Percentiles rank a stretch among this genome's conserved stretches.
Conservation (phyloP, 1,139 yeast genomes). For the Candida albicans region DNA sequence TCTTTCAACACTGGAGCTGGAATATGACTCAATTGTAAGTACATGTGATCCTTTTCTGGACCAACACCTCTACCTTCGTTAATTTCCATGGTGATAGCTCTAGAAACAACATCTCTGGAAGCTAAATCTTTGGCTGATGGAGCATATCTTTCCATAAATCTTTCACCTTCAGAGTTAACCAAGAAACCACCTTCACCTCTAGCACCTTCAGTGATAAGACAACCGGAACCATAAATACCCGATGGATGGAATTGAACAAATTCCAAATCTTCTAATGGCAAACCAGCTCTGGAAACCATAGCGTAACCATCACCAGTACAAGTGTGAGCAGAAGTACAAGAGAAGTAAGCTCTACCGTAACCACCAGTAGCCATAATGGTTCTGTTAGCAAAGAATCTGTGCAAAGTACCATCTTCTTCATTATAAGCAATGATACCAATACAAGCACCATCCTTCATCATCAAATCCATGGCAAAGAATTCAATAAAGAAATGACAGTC, state of each 20-base stretch:
- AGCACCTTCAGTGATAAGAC: conserved; percentile 98
- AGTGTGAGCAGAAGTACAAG: conserved; percentile 98
- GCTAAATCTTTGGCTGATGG: conserved; percentile 99
- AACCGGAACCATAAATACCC: conserved; percentile 98
- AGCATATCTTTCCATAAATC: conserved; percentile 99
- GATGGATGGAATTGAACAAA: conserved; percentile 99
- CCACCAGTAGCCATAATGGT: conserved; percentile 99
- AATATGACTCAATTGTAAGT: conserved; percentile 88
- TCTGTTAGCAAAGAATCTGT: conserved; percentile 95
- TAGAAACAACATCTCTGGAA: conserved; percentile 96
- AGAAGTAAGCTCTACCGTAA: conserved; percentile 97
- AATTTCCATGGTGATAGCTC: conserved; percentile 98
- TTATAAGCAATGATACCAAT: conserved; percentile 97
- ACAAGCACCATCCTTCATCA: conserved; percentile 95
- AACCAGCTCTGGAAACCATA: conserved; percentile 97
- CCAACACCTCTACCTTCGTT: conserved; percentile 99
- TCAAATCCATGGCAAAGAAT: conserved; percentile 91
- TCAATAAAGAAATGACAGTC: conserved; percentile 98
- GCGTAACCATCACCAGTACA: conserved; percentile 99
- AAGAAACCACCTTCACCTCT: conserved; percentile 99
- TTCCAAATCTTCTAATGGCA: conserved; percentile 96
- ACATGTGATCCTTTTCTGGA: conserved; percentile 92
- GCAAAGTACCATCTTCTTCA: conserved; percentile 98
- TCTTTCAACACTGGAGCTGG: conserved; percentile 91
- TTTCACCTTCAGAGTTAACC: conserved; percentile 95